Conservation (phyloP, 2,329 filamentous ascomycete genomes). For the Aspergillus udagawae region DNA sequence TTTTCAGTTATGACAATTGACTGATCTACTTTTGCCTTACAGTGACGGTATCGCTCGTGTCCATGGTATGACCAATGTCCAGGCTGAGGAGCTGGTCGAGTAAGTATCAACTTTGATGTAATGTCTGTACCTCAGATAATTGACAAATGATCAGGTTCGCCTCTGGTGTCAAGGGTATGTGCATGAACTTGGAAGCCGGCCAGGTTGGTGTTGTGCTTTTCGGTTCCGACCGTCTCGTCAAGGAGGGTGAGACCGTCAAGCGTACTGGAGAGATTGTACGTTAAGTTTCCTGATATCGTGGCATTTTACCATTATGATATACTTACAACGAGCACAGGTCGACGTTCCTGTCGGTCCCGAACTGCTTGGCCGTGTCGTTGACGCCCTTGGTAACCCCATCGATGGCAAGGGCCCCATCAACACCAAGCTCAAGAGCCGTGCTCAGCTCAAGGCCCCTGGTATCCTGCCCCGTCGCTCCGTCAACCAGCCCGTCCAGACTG, state of each 20-base stretch:
- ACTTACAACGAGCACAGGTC: constrained; percentile 56
- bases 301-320: background rate
- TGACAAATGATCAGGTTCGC: constrained; percentile 68
- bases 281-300: constrained; percentile 20
- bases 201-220: constrained; percentile 99
- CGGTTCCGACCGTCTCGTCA: constrained; percentile 99
- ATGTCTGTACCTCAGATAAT: constrained; percentile 18
- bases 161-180: constrained; percentile 99
- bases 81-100: constrained; percentile 99
- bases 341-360: constrained; percentile 91
- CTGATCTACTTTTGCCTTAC: constrained; percentile 26
- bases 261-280: constrained; percentile 98
- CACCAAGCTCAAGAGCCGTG: constrained; percentile 86
- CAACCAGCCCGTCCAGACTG: constrained; percentile 98
- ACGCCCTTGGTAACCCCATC: constrained; percentile 98
- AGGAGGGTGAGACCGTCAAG: constrained; percentile 99
- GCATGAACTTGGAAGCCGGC: constrained; percentile 99
- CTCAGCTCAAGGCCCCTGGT: constrained; percentile 97
- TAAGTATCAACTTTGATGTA: constrained; percentile 53
- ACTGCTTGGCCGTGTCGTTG: constrained; percentile 95
- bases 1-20: constrained; percentile 1
- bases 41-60: constrained; percentile 99
- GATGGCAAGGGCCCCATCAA: constrained; percentile 98
- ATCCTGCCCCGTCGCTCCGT: constrained; percentile 96
- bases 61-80: constrained; percentile 99